Percentiles rank a stretch among this genome's conserved stretches.
These are phyloP conservation scores for Chytridium lagenaria DNA, from an alignment of 371 early-diverging fungal genomes.

Conservation along the genomic window DNA sequence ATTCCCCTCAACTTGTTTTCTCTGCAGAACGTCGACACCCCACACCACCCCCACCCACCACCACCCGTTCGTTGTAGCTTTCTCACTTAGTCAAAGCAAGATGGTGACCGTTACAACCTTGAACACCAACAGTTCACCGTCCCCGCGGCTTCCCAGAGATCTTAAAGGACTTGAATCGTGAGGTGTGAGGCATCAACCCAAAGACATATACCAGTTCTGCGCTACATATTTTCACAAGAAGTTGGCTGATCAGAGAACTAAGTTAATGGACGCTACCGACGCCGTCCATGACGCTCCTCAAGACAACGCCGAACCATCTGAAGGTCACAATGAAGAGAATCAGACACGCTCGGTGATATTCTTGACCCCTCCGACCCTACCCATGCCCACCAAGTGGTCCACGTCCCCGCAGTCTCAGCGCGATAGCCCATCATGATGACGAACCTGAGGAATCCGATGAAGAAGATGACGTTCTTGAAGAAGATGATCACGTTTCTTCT, in stretches of 20 bases:
- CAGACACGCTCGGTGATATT: not conserved
- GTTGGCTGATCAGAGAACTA: constrained; percentile 46
- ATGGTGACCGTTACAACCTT: too few relatives aligned
- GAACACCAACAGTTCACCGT: constrained; percentile 37
- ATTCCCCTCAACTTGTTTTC: too few relatives aligned
- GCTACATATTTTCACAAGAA: constrained; percentile 82
- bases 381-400: not conserved
- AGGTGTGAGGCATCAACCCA: constrained; percentile 64
- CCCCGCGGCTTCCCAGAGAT: constrained; percentile 63
- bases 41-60: too few relatives aligned
- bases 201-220: constrained; percentile 90
- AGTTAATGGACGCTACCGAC: constrained; percentile 38
- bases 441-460: constrained; percentile 42
- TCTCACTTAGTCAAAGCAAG: too few relatives aligned
- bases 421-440: constrained; percentile 1
- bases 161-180: constrained; percentile 66
- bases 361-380: not conserved
- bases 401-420: constrained; percentile 7
- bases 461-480: constrained; percentile 47
- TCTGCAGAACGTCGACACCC: too few relatives aligned
- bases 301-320: too few relatives aligned
- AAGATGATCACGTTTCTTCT: constrained; percentile 57
- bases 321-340: too few relatives aligned
- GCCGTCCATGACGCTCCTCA: too few relatives aligned
- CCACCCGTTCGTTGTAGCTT: too few relatives aligned